Percentiles rank a stretch among this genome's conserved stretches.
Evolutionary conservation across 495 filamentous ascomycete species (phyloP).

Genomic region (Acidomyces sp.): DNA sequence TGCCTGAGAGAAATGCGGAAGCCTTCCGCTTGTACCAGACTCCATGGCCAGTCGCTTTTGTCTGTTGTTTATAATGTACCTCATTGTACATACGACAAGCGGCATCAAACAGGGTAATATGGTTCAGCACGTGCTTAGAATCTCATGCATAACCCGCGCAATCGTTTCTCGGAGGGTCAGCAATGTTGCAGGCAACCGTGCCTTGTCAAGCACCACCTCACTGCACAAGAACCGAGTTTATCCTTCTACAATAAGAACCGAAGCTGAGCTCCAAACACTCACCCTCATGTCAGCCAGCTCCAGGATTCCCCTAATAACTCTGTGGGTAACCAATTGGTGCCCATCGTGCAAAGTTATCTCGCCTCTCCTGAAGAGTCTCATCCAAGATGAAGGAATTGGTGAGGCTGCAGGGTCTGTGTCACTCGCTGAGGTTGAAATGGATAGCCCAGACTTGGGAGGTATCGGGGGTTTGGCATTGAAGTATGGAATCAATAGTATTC

Average conservation of each 20-base stretch:
- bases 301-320: slow-evolving; percentile 47
- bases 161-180: too few relatives aligned
- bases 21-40: too few relatives aligned
- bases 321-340: slow-evolving; percentile 60
- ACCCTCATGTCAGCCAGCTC: slow-evolving; percentile 45
- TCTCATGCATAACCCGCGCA: too few relatives aligned
- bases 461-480: slow-evolving; percentile 22
- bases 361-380: slow-evolving; percentile 39
- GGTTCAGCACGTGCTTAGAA: too few relatives aligned
- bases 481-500: slow-evolving; percentile 43
- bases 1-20: too few relatives aligned
- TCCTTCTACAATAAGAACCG: slow-evolving; percentile 39
- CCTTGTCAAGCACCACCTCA: neutral
- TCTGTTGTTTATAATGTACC: too few relatives aligned
- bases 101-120: too few relatives aligned
- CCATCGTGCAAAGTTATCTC: slow-evolving; percentile 42
- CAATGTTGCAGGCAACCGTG: too few relatives aligned
- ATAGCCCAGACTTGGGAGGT: slow-evolving; percentile 43
- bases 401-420: slow-evolving; percentile 47
- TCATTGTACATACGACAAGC: too few relatives aligned
- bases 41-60: too few relatives aligned
- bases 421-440: slow-evolving; percentile 50
- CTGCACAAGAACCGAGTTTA: slow-evolving; percentile 26
- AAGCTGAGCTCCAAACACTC: slow-evolving; percentile 48
- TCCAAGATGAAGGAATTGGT: slow-evolving; percentile 42